Base-by-base conservation (phyloP, 805 yeast genomes). In the Maudiozyma serrabonitensis region DNA sequence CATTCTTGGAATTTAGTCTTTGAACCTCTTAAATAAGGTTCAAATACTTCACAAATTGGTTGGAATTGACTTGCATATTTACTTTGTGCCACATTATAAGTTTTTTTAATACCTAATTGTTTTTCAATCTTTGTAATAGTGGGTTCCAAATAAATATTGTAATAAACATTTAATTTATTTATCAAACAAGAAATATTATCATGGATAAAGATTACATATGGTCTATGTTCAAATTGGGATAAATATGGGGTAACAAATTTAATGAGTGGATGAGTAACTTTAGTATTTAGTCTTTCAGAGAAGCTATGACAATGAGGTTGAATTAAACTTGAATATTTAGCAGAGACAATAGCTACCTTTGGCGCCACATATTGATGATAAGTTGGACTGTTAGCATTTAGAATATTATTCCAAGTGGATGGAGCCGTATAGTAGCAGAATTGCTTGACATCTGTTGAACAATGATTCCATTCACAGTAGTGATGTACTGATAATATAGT, bases 371-470 rank as follows among this genome's bases (percentile, higher is more conserved):
- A 51, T 25, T 53, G 47, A 26, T 47, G 51, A 43, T 60, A 60
- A 12, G 52, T 44, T n/a, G 16, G 41, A 40, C 47, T 53, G 13
- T 49, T 45, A 23, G 50, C 50, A 15, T 45, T 19, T 23, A 59
- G 40, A n/a, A 43, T 38, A n/a, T 45, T 34, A 43, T 56, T 47
- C 60, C 62, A 56, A 6, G 46, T 46, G 11, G 48, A 32, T 13
- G 61, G 60, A 8, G 56, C 44, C 15, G 62, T 54, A 45, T 56
- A 57, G 23, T 54, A 54, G 28, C 64, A 60, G 18, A 54, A 45
- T 45, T 53, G 53, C 2, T 28, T 32, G 38, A 55, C 48, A 9
- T 55, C 52, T 15, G 41, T 46, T 12, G 60, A 52, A 41, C 62
- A 56, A n/a, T 51, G 49, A 28, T 51, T 52, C 25, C 49, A 45